Evolutionary conservation across 495 filamentous ascomycete genomes (phyloP).

Genomic region (Ascodesmis nigricans): DNA sequence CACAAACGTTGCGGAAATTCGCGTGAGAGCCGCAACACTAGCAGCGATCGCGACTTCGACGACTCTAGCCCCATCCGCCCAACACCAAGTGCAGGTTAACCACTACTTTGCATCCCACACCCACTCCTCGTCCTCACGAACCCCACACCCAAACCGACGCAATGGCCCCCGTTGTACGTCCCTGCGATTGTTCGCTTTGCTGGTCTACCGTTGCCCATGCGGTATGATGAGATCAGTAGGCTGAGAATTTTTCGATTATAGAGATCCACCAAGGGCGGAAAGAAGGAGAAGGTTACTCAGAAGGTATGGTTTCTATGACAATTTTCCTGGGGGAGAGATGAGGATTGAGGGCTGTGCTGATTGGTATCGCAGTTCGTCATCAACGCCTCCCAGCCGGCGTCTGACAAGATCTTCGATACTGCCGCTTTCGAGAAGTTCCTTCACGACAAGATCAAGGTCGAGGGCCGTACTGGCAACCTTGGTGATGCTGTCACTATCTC

Average conservation of each 20-base stretch:
- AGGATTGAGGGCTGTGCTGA: constrained; percentile 5
- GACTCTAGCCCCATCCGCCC: no score
- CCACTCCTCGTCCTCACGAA: constrained; percentile 2
- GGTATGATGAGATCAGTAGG: constrained; percentile 61
- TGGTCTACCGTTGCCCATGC: constrained; percentile 23
- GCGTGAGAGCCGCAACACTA: no score
- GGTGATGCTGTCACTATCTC: constrained; percentile 81
- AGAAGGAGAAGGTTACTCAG: constrained; percentile 39
- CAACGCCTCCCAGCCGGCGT: constrained; percentile 90
- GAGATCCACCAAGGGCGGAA: constrained; percentile 38
- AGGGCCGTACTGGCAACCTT: constrained; percentile 91
- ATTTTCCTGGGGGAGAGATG: constrained; percentile 6
- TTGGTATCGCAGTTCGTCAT: constrained; percentile 85
- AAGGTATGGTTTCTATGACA: constrained; percentile 30
- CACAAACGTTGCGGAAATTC: no score
- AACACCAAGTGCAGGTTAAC: constrained; percentile 9
- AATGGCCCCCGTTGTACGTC: constrained; percentile 10
- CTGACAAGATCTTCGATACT: constrained; percentile 99
- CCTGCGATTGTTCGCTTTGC: constrained; percentile 8
- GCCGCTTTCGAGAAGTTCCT: constrained; percentile 99
- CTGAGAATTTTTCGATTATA: constrained; percentile 33
- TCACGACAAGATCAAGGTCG: constrained; percentile 98
- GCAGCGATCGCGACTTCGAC: no score
- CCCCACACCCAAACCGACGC: neutral
- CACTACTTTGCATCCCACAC: constrained; percentile 18